A percentile compares a stretch with the other conserved stretches of the same genome.
phyloP scores from a whole-genome alignment of 495 filamentous ascomycete species.

The Hypomontagnella submonticulosa region DNA sequence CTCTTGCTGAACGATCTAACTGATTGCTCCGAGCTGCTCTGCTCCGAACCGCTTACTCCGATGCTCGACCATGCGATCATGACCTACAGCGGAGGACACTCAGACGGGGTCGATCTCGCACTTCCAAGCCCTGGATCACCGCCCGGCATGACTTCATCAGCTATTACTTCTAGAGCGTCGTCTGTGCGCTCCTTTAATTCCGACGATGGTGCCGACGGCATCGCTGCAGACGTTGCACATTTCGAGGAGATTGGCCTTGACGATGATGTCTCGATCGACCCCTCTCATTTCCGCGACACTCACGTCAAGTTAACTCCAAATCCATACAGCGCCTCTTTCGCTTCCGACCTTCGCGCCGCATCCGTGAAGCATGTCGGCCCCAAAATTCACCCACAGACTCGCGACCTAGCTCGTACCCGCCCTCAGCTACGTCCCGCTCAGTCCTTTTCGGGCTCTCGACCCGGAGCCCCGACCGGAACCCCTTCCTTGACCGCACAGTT shows the following conservation, averaged over 20 bases:
- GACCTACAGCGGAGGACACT: slow-evolving; percentile 57
- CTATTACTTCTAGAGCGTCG: slow-evolving; percentile 87
- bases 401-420: slow-evolving; percentile 42
- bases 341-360: slow-evolving; percentile 55
- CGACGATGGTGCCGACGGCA: slow-evolving; percentile 65
- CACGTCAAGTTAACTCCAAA: slow-evolving; percentile 57
- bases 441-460: slow-evolving; percentile 34
- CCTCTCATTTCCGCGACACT: slow-evolving; percentile 56
- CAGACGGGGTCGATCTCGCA: slow-evolving; percentile 55
- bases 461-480: slow-evolving; percentile 20
- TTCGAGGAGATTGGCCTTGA: slow-evolving; percentile 95
- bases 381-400: slow-evolving; percentile 40
- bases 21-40: not conserved
- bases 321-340: slow-evolving; percentile 55
- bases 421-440: slow-evolving; percentile 33
- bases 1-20: too few species aligned
- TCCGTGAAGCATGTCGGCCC: slow-evolving; percentile 51
- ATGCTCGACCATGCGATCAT: slow-evolving; percentile 66
- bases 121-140: slow-evolving; percentile 76
- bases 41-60: slow-evolving; percentile 13
- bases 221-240: slow-evolving; percentile 75
- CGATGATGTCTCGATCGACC: slow-evolving; percentile 64
- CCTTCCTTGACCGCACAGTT: slow-evolving; percentile 41
- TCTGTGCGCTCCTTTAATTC: slow-evolving; percentile 84
- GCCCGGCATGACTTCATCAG: slow-evolving; percentile 81